Evolutionary conservation across 208 protist genomes (phyloP), one percentile per base, ranked within the genome.

Genomic region (Trichomonas vaginalis): DNA sequence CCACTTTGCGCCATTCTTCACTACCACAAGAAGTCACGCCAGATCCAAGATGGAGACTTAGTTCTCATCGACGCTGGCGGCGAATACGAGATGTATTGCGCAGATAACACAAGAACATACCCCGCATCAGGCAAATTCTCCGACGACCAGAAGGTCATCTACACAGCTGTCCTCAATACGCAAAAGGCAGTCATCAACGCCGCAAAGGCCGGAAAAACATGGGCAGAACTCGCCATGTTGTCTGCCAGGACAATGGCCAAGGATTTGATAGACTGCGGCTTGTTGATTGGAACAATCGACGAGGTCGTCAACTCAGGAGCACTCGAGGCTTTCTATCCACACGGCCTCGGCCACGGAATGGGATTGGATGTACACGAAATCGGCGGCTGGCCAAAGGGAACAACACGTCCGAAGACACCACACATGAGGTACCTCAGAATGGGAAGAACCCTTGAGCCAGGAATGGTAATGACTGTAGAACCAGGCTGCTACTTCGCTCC

Each of bases 401-500:
- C 15, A n/a, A 35, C 48, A 4, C 80, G 92, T 45, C 95, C 49
- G 27, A 10, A 46, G 56, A 46, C 48, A 0, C 49, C 86, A 35
- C 79, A 95, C 56, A 48, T 96, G 23, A 95, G 17, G 3, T 70
- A 96, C n/a, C 92, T 97, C n/a, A 40, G 97, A 35, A 96, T 95
- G 27, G 95, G 87, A 21, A 51, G 96, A 42, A 42, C 56, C 27
- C 56, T 97, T 2, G 49, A 46, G 37, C 47, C 37, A 40, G 96
- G 97, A 32, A 97, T 97, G 96, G 96, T 97, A 12, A 49, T 98
- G 27, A 98, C 97, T 12, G 95, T 97, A 32, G 97, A 98, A 96
- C 97, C 97, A n/a, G 97, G 97, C 46, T 40, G 86, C 48, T 98
- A 98, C 95, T 98, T 98, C 96, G 96, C 97, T 95, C 92, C 96